Conservation (phyloP, 495 filamentous ascomycete species). For the Xylaria bambusicola region DNA sequence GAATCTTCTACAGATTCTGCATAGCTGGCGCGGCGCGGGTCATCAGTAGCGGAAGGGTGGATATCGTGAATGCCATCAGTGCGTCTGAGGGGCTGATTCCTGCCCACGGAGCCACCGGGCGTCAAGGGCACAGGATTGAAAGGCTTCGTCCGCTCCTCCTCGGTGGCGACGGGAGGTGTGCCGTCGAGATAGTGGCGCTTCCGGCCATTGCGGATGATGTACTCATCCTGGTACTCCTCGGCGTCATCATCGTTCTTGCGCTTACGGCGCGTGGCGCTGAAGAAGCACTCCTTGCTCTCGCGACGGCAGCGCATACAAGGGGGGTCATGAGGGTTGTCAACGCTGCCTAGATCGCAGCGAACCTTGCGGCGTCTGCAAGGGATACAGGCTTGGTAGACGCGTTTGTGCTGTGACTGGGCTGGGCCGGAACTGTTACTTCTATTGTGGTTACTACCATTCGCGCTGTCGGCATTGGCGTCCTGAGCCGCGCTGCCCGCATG, state of each 20-base stretch:
- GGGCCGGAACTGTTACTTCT: slow-evolving; percentile 20
- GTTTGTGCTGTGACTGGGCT: slow-evolving; percentile 57
- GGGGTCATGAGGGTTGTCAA: slow-evolving; percentile 91
- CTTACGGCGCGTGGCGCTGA: slow-evolving; percentile 94
- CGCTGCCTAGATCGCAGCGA: slow-evolving; percentile 89
- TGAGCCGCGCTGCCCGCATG: not conserved
- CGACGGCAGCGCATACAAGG: slow-evolving; percentile 92
- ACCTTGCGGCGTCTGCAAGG: slow-evolving; percentile 90
- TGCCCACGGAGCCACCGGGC: slow-evolving; percentile 62
- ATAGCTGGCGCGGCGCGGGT: slow-evolving; percentile 29
- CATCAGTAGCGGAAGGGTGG: slow-evolving; percentile 12
- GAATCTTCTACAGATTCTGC: slow-evolving; percentile 32
- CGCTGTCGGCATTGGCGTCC: not conserved
- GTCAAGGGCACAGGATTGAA: slow-evolving; percentile 58
- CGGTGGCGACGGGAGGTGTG: slow-evolving; percentile 36
- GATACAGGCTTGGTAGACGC: slow-evolving; percentile 85
- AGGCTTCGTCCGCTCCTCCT: slow-evolving; percentile 40
- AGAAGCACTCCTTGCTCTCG: slow-evolving; percentile 93
- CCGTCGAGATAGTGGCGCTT: slow-evolving; percentile 49
- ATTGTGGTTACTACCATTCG: slow-evolving; percentile 6
- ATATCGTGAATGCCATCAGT: slow-evolving; percentile 37
- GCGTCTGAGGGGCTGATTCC: slow-evolving; percentile 58
- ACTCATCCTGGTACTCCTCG: slow-evolving; percentile 55
- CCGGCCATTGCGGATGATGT: slow-evolving; percentile 56
- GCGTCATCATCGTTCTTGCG: slow-evolving; percentile 71